Conservation (phyloP, 2,329 filamentous ascomycete genomes). For the Stagonosporopsis chrysanthemi region DNA sequence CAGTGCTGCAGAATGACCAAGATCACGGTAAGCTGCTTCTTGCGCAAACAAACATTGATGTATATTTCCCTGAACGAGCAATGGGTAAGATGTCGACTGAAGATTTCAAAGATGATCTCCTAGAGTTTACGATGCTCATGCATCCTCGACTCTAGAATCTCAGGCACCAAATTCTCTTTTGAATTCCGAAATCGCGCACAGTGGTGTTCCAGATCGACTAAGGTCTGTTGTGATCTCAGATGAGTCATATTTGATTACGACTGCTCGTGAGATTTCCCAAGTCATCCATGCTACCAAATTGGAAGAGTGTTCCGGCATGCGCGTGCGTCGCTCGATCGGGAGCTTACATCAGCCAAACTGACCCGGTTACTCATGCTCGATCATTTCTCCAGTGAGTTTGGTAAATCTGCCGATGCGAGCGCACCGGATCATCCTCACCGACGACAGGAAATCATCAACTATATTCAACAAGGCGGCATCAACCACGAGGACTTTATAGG, state of each 20-base stretch:
- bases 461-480: constrained; percentile 79
- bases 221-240: constrained; percentile 56
- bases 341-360: constrained; percentile 81
- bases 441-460: constrained; percentile 90
- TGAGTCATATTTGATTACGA: constrained; percentile 39
- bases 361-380: constrained; percentile 95
- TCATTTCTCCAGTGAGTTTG: constrained; percentile 77
- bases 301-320: constrained; percentile 83
- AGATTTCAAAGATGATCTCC: too few species aligned
- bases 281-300: constrained; percentile 84
- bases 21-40: too few species aligned
- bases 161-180: too few species aligned
- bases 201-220: constrained; percentile 36
- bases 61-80: too few species aligned
- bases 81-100: too few species aligned
- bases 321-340: constrained; percentile 85
- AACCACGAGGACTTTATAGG: constrained; percentile 92
- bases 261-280: constrained; percentile 76
- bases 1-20: too few species aligned
- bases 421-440: constrained; percentile 86
- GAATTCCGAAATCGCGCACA: too few species aligned
- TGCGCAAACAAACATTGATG: too few species aligned
- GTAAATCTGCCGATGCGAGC: constrained; percentile 57
- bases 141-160: too few species aligned
- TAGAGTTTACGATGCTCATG: too few species aligned